Evolutionary conservation across 768 basidiomycete species (phyloP).

Genomic region (Boletus bicolor): DNA sequence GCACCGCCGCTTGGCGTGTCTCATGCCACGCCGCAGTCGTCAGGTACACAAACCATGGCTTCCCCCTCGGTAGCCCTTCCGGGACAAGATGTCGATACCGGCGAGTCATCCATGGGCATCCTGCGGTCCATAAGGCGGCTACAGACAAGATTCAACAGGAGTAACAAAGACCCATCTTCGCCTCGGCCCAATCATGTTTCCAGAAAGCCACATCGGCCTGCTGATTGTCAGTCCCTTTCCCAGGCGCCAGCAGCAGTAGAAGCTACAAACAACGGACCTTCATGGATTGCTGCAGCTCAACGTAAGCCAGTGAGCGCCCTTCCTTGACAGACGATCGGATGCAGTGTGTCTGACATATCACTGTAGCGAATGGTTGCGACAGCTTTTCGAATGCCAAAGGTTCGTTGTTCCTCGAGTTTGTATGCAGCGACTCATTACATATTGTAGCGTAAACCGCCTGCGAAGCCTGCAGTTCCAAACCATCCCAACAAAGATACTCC

Average conservation of each 20-base stretch:
- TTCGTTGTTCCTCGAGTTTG: background rate
- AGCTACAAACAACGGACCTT: background rate
- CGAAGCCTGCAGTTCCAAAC: background rate
- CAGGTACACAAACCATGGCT: too few relatives aligned
- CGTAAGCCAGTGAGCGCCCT: background rate
- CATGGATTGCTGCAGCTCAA: background rate
- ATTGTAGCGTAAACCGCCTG: background rate
- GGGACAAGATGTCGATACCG: too few relatives aligned
- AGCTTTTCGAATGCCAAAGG: background rate
- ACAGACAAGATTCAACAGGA: background rate
- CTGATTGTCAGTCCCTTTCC: background rate
- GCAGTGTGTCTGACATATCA: background rate
- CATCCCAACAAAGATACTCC: too few relatives aligned
- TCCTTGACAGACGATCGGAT: background rate
- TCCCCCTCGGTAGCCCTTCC: too few relatives aligned
- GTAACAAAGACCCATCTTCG: background rate
- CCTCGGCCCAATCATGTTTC: background rate
- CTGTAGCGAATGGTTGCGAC: background rate
- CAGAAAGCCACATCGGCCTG: background rate
- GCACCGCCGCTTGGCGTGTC: too few relatives aligned
- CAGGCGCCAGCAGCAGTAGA: background rate
- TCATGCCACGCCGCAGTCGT: too few relatives aligned
- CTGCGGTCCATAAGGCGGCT: background rate
- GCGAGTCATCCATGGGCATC: too few relatives aligned
- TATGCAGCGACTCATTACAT: background rate